A percentile compares a stretch with the other conserved stretches of the same genome.
Conservation (phyloP, 805 yeast genomes). For the Candida saitoana region DNA sequence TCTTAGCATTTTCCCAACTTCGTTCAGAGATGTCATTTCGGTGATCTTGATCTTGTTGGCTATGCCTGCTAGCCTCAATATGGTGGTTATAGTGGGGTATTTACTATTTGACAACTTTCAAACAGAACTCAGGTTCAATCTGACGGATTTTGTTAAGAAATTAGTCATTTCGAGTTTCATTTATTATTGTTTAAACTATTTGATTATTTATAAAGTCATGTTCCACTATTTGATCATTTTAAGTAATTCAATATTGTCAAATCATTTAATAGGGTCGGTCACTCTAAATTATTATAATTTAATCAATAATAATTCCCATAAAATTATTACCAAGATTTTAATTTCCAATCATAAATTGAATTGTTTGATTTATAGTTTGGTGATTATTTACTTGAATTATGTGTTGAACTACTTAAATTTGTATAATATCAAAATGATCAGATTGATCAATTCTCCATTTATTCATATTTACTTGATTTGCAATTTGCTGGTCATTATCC, state of each 20-base stretch:
- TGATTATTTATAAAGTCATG: constrained; percentile 14
- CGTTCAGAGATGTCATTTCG: constrained; percentile 30
- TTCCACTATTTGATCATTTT: constrained; percentile 21
- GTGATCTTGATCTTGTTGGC: constrained; percentile 25
- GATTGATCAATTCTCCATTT: background rate
- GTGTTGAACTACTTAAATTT: constrained; percentile 8
- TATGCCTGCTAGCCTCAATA: constrained; percentile 24
- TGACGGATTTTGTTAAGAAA: constrained; percentile 13
- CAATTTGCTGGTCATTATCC: background rate
- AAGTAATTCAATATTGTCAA: constrained; percentile 29
- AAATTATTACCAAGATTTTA: constrained; percentile 12
- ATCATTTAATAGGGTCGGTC: constrained; percentile 25
- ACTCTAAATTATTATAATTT: constrained; percentile 21
- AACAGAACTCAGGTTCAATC: constrained; percentile 19
- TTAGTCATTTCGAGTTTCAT: constrained; percentile 15
- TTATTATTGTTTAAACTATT: constrained; percentile 18
- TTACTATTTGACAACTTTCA: constrained; percentile 18
- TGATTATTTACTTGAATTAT: constrained; percentile 18
- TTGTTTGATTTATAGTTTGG: constrained; percentile 18
- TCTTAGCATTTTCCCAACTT: constrained; percentile 11
- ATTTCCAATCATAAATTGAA: constrained; percentile 15
- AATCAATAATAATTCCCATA: constrained; percentile 13
- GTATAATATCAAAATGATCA: background rate
- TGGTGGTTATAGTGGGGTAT: constrained; percentile 8
- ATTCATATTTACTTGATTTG: background rate